These are phyloP conservation scores for Biscogniauxia sp. DNA, from an alignment of 2,329 filamentous ascomycete genomes.

Conservation along the genomic window DNA sequence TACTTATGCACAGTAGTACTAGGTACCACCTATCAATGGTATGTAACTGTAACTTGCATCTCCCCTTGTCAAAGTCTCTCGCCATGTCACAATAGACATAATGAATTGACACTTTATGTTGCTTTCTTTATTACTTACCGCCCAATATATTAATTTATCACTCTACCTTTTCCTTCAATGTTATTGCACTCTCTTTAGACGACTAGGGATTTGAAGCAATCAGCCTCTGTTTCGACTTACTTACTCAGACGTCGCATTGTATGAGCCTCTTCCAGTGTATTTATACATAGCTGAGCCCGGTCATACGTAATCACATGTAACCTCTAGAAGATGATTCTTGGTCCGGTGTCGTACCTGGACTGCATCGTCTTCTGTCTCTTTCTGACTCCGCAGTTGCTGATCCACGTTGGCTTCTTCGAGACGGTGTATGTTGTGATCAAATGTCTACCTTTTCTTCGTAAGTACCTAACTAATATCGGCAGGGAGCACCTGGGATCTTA, in stretches of 20 bases:
- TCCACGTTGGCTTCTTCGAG: slow-evolving; percentile 61
- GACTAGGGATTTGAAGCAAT: no score
- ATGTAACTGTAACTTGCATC: no score
- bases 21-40: no score
- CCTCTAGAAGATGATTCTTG: slow-evolving; percentile 62
- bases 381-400: slow-evolving; percentile 68
- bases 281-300: background rate
- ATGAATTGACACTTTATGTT: no score
- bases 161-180: no score
- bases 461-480: slow-evolving; percentile 21
- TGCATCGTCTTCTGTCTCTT: slow-evolving; percentile 71
- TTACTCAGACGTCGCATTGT: background rate
- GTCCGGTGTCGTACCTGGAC: slow-evolving; percentile 72
- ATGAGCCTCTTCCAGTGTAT: background rate
- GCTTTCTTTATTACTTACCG: no score
- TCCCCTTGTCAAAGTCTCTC: no score
- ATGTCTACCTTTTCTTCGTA: slow-evolving; percentile 70
- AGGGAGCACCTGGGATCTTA: background rate
- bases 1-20: no score
- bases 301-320: background rate
- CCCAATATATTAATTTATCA: no score
- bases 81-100: no score
- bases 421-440: slow-evolving; percentile 57
- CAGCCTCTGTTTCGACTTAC: background rate
- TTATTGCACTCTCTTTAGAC: no score